These are phyloP conservation scores for Aureobasidium sp. DNA, from an alignment of 2,329 filamentous ascomycete species.

Conservation along the genomic window DNA sequence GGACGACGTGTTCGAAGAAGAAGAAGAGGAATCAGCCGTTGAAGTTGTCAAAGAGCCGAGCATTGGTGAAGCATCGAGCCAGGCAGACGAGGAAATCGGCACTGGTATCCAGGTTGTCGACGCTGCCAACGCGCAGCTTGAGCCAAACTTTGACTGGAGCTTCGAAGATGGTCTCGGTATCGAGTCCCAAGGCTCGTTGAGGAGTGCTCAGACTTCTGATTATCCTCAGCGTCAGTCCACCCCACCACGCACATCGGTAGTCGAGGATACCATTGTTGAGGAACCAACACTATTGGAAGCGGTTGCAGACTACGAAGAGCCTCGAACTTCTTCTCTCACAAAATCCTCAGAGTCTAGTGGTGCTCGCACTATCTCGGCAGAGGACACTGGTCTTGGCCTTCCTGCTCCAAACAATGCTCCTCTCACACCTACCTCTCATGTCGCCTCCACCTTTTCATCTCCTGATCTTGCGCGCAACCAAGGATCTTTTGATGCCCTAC, in stretches of 20 bases:
- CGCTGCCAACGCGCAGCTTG: conserved; percentile 25
- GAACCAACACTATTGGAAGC: conserved; percentile 33
- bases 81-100: conserved; percentile 18
- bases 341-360: conserved; percentile 42
- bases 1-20: conserved; percentile 82
- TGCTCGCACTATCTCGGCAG: conserved; percentile 26
- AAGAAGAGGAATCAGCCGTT: conserved; percentile 55
- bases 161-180: conserved; percentile 32
- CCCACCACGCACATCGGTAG: conserved; percentile 7
- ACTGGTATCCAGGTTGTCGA: conserved; percentile 40
- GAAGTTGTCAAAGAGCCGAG: neutral
- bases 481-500: conserved; percentile 59
- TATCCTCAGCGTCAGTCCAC: neutral
- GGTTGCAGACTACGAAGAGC: conserved; percentile 39
- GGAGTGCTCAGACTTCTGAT: neutral
- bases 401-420: conserved; percentile 35
- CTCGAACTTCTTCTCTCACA: conserved; percentile 38
- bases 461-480: conserved; percentile 54
- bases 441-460: conserved; percentile 51
- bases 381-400: conserved; percentile 26
- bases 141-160: conserved; percentile 27
- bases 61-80: neutral
- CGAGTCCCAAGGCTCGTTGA: neutral
- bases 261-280: conserved; percentile 27
- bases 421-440: conserved; percentile 57